A percentile compares a stretch with the other conserved stretches of the same genome.
Conservation (phyloP, 345 rosid genomes). For the Citrus maxima region DNA sequence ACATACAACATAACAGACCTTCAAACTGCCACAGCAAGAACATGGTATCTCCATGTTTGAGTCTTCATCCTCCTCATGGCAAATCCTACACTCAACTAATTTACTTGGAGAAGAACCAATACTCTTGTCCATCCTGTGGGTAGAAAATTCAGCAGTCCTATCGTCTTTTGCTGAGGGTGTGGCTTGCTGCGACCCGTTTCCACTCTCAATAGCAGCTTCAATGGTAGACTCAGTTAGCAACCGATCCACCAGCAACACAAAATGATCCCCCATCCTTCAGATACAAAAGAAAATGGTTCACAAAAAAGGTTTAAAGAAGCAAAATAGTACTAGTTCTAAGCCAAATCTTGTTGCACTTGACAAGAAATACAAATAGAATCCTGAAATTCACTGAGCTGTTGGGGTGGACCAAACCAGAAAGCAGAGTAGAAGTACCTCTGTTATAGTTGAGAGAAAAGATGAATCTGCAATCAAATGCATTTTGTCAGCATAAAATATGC, state of each 20-base stretch:
- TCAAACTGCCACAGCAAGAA: conserved; percentile 83
- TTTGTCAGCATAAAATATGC: background rate
- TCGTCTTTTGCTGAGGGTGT: conserved; percentile 19
- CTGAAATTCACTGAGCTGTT: background rate
- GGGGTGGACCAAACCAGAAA: background rate
- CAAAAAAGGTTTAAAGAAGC: background rate
- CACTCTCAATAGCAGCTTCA: conserved; percentile 34
- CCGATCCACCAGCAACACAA: conserved; percentile 59
- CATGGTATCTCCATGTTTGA: conserved; percentile 78
- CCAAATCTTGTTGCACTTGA: background rate
- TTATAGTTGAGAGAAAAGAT: background rate
- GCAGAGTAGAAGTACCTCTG: background rate
- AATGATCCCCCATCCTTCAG: conserved; percentile 73
- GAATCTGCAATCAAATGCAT: conserved; percentile 18
- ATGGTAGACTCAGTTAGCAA: conserved; percentile 47
- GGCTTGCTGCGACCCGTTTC: conserved; percentile 17
- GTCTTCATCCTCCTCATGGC: conserved; percentile 86
- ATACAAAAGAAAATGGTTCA: conserved; percentile 1
- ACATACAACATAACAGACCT: conserved; percentile 38
- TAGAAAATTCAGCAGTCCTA: conserved; percentile 22
- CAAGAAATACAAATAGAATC: background rate
- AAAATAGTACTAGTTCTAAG: background rate
- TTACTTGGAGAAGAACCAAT: conserved; percentile 33
- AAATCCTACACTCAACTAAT: conserved; percentile 70
- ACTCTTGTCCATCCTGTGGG: conserved; percentile 27